A percentile compares a stretch with the other conserved stretches of the same genome.
These are phyloP conservation scores for Teratosphaeriaceae sp. DNA, from an alignment of 2,329 filamentous ascomycete genomes.

Conservation along the genomic window DNA sequence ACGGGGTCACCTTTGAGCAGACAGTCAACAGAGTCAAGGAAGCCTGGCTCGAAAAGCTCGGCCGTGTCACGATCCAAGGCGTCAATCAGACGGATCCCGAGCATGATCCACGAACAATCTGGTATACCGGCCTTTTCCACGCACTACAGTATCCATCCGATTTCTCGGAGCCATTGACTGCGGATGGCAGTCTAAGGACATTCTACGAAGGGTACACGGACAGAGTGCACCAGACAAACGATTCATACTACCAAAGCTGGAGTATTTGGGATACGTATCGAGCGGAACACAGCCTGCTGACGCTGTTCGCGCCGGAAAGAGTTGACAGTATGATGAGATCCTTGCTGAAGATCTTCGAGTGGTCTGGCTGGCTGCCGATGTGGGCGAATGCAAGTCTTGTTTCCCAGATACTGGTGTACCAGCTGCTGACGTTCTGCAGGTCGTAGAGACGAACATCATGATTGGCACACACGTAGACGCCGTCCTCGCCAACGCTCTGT, in stretches of 20 bases:
- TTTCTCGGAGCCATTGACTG: slow-evolving; percentile 39
- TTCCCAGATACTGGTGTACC: background rate
- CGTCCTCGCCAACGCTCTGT: slow-evolving; percentile 42
- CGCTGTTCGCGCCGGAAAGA: slow-evolving; percentile 41
- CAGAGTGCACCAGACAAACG: slow-evolving; percentile 34
- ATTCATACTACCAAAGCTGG: slow-evolving; percentile 47
- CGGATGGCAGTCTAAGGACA: slow-evolving; percentile 17
- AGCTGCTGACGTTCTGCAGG: background rate
- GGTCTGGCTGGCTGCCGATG: slow-evolving; percentile 42
- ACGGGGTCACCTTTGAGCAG: slow-evolving; percentile 31
- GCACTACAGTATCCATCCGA: slow-evolving; percentile 44
- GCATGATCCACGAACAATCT: slow-evolving; percentile 40
- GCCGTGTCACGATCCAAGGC: slow-evolving; percentile 38
- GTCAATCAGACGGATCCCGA: slow-evolving; percentile 35
- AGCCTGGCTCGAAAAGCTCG: slow-evolving; percentile 42
- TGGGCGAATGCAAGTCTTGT: slow-evolving; percentile 36
- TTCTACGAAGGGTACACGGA: slow-evolving; percentile 46
- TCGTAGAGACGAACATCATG: slow-evolving; percentile 47
- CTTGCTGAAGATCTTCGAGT: slow-evolving; percentile 41
- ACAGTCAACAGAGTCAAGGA: slow-evolving; percentile 36
- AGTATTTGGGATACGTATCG: slow-evolving; percentile 47
- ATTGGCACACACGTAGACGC: slow-evolving; percentile 45
- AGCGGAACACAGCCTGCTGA: slow-evolving; percentile 41
- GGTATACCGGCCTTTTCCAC: slow-evolving; percentile 43
- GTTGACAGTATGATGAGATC: slow-evolving; percentile 44